A percentile compares a stretch with the other conserved stretches of the same genome.
These are phyloP conservation scores for Globisporangium camurandrum DNA, from an alignment of 352 stramenopile species.

Conservation along the genomic window DNA sequence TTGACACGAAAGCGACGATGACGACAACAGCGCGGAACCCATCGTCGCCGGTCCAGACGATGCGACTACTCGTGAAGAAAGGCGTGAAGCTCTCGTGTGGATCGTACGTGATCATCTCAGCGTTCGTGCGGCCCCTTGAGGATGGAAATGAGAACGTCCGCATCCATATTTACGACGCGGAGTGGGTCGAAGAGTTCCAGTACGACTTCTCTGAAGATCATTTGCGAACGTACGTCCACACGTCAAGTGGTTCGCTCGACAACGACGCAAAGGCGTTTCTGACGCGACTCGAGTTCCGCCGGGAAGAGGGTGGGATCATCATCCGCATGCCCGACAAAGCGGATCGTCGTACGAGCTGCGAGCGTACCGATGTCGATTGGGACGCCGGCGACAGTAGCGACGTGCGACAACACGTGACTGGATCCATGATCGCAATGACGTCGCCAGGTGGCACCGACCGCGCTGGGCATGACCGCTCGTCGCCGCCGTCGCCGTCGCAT, in stretches of 20 bases:
- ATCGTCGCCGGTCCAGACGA: constrained; percentile 41
- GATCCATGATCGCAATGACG: not conserved
- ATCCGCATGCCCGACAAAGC: constrained; percentile 56
- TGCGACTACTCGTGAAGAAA: constrained; percentile 51
- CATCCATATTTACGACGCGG: constrained; percentile 64
- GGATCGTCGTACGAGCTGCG: too few relatives aligned
- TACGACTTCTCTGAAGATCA: constrained; percentile 70
- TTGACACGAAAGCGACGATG: constrained; percentile 10
- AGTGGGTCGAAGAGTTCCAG: constrained; percentile 68
- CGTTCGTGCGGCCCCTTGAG: constrained; percentile 58
- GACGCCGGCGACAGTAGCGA: too few relatives aligned
- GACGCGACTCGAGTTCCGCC: constrained; percentile 46
- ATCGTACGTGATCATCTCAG: constrained; percentile 58
- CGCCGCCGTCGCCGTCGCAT: not conserved
- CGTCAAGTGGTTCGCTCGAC: constrained; percentile 27
- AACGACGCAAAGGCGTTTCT: constrained; percentile 36
- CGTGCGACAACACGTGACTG: too few relatives aligned
- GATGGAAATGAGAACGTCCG: constrained; percentile 67
- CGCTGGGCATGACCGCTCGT: constrained; percentile 1
- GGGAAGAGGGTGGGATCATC: constrained; percentile 53
- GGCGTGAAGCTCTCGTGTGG: constrained; percentile 44
- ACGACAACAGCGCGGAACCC: too few relatives aligned
- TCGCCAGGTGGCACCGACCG: constrained; percentile 4
- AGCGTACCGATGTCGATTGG: too few relatives aligned
- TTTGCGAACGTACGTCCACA: constrained; percentile 39